Conservation (phyloP, 75 land plant genomes). For the Larix kaempferi region DNA sequence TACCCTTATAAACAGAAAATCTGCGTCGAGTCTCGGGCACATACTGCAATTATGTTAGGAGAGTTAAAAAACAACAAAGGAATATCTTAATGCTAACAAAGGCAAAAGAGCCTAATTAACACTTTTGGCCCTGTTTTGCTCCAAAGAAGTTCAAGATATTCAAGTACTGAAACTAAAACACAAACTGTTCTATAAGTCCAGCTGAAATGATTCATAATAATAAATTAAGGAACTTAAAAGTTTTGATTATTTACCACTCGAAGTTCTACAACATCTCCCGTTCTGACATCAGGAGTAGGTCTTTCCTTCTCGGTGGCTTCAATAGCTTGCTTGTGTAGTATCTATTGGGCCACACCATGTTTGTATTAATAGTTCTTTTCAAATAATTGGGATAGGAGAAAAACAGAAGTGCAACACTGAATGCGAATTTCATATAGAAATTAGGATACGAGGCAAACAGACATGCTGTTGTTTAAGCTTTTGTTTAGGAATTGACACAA, state of each 20-base stretch:
- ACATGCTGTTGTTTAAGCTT: not conserved
- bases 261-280: conserved; percentile 85
- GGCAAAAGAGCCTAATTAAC: not conserved
- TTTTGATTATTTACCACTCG: conserved; percentile 54
- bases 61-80: not conserved
- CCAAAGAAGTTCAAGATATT: not conserved
- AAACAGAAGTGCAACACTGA: conserved; percentile 1
- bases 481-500: not conserved
- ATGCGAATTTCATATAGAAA: conserved; percentile 1
- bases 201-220: not conserved
- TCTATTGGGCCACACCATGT: conserved; percentile 27
- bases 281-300: conserved; percentile 72
- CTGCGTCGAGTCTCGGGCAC: conserved; percentile 77
- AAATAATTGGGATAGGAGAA: conserved; percentile 5
- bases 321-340: conserved; percentile 73
- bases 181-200: not conserved
- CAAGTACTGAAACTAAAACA: not conserved
- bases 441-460: not conserved
- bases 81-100: conserved; percentile 1
- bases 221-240: not conserved
- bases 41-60: conserved; percentile 38
- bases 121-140: not conserved
- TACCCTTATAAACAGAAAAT: conserved; percentile 71
- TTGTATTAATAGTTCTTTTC: conserved; percentile 1
- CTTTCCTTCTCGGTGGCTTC: conserved; percentile 67